Conservation (phyloP, 208 protist genomes). For the Acanthamoeba lugdunensis region DNA sequence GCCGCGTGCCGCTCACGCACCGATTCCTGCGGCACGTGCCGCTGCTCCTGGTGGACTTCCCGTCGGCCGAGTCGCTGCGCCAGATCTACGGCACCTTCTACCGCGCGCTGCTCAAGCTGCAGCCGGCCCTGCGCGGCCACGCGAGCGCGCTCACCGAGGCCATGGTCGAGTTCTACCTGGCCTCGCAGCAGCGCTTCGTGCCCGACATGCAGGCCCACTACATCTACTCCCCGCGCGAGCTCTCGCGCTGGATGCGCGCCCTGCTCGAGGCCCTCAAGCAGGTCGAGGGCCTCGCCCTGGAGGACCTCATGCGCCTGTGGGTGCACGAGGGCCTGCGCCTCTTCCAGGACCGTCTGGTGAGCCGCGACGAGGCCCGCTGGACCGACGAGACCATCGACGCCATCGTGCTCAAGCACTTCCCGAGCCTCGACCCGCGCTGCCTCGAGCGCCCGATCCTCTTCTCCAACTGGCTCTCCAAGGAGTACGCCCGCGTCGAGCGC, state of each 20-base stretch:
- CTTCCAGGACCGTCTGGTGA: constrained; percentile 94
- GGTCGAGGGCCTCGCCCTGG: constrained; percentile 77
- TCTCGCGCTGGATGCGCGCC: constrained; percentile 97
- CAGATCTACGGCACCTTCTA: constrained; percentile 98
- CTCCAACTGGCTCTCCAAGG: constrained; percentile 93
- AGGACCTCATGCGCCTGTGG: constrained; percentile 93
- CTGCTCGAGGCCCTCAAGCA: constrained; percentile 94
- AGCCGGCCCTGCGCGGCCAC: constrained; percentile 84
- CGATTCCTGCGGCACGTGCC: constrained; percentile 97
- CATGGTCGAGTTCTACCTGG: constrained; percentile 96
- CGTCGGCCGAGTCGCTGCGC: constrained; percentile 93
- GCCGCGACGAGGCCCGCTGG: constrained; percentile 94
- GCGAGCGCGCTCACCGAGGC: constrained; percentile 89
- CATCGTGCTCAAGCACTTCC: constrained; percentile 90
- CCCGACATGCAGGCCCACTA: constrained; percentile 97
- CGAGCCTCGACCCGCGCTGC: constrained; percentile 80
- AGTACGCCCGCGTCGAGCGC: constrained; percentile 92
- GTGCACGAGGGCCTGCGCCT: constrained; percentile 97
- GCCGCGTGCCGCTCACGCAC: constrained; percentile 94
- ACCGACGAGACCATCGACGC: constrained; percentile 89
- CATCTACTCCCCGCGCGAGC: constrained; percentile 97
- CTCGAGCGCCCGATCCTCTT: constrained; percentile 95
- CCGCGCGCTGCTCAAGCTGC: constrained; percentile 92
- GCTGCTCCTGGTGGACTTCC: constrained; percentile 98
- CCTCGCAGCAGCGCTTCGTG: constrained; percentile 94